Evolutionary conservation across 2,329 filamentous ascomycete species (phyloP).

Genomic region (Celoporthe dispersa): DNA sequence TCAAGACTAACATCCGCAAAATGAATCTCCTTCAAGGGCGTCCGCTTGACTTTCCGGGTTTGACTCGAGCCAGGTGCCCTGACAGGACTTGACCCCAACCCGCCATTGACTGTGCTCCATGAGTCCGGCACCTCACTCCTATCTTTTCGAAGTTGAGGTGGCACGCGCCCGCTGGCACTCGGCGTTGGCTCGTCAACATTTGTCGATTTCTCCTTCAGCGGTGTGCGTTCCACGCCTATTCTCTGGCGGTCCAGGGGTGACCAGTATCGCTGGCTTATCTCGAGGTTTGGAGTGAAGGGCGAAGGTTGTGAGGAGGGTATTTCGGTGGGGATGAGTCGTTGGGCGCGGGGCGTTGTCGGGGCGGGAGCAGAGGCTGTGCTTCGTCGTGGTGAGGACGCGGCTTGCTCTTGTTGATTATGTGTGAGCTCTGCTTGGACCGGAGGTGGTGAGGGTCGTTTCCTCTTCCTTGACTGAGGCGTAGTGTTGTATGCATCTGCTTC

Average conservation of each 20-base stretch:
- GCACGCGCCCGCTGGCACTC: constrained; percentile 30
- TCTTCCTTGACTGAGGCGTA: constrained; percentile 14
- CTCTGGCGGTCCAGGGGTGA: constrained; percentile 31
- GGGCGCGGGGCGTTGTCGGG: constrained; percentile 45
- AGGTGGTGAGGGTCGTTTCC: constrained; percentile 13
- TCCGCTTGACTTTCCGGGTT: constrained; percentile 10
- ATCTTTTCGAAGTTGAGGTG: constrained; percentile 33
- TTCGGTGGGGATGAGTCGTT: constrained; percentile 36
- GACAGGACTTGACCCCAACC: constrained; percentile 20
- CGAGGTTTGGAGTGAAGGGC: constrained; percentile 46
- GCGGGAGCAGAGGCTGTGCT: constrained; percentile 38
- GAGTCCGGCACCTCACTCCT: constrained; percentile 51
- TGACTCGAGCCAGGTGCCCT: neutral
- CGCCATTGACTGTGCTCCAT: constrained; percentile 43
- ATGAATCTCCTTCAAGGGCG: constrained; percentile 28
- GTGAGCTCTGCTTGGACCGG: neutral
- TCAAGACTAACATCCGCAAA: constrained; percentile 26
- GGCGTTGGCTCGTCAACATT: constrained; percentile 36
- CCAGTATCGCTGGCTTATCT: constrained; percentile 41
- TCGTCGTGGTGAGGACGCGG: neutral
- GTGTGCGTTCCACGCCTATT: constrained; percentile 39
- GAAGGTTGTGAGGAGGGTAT: constrained; percentile 52
- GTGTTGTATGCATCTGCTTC: neutral
- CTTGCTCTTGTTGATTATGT: neutral
- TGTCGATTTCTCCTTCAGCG: constrained; percentile 43